phyloP scores from a whole-genome alignment of 2,329 filamentous ascomycete genomes.

The Chrysoporthe deuterocubensis region DNA sequence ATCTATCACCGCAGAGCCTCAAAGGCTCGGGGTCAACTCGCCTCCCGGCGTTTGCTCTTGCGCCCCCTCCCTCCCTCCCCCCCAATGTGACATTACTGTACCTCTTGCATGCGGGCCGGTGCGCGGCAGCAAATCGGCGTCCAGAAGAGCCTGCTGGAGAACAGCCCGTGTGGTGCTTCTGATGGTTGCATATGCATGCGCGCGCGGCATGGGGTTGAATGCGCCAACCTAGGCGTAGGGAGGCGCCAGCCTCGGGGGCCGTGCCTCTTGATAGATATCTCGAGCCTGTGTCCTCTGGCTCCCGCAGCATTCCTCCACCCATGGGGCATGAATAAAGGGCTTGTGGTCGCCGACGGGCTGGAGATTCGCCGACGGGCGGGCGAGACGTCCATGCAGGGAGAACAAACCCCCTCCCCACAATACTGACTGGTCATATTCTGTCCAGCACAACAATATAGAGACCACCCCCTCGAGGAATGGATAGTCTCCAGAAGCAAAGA shows the following conservation, averaged over 20 bases:
- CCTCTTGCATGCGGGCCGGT: background rate
- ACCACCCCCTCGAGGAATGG: background rate
- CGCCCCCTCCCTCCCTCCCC: background rate
- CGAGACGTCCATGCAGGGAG: background rate
- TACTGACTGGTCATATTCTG: background rate
- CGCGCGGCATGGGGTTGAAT: background rate
- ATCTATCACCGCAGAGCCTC: conserved; percentile 12
- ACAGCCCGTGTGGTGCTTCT: background rate
- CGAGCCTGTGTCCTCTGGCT: background rate
- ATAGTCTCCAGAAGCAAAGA: background rate
- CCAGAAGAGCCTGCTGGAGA: background rate
- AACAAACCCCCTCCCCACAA: background rate
- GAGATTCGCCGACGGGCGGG: background rate
- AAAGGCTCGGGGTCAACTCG: background rate
- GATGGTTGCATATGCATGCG: conserved; percentile 7
- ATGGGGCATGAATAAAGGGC: background rate
- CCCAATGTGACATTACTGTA: background rate
- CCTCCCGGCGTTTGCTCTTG: background rate
- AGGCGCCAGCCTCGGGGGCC: background rate
- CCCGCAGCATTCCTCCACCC: background rate
- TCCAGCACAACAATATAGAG: background rate
- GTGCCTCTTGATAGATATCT: background rate
- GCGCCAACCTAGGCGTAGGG: background rate
- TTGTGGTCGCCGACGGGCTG: background rate
- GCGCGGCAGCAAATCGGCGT: conserved; percentile 3